Evolutionary conservation across 805 yeast species (phyloP).

Genomic region (Starmerella ratchasimensis): DNA sequence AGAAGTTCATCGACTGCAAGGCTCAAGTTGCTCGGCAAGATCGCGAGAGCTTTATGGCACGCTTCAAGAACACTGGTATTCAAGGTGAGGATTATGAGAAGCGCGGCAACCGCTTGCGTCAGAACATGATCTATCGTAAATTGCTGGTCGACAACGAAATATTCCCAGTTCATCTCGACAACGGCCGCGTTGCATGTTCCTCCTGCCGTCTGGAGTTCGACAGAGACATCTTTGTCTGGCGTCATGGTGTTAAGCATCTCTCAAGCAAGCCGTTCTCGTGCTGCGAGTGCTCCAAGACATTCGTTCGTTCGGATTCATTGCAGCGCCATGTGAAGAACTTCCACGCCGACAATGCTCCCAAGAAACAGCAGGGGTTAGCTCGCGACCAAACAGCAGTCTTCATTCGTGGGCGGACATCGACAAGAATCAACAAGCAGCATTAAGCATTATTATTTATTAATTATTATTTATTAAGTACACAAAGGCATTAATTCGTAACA

Average conservation of each 20-base stretch:
- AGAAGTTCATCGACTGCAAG: no score
- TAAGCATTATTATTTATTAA: no score
- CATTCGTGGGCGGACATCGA: no score
- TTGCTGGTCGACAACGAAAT: conserved; percentile 8
- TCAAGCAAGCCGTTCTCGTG: conserved; percentile 11
- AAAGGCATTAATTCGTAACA: no score
- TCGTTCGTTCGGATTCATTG: conserved; percentile 12
- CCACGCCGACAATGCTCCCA: neutral
- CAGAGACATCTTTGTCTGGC: conserved; percentile 15
- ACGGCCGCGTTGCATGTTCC: conserved; percentile 5
- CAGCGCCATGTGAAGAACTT: conserved; percentile 12
- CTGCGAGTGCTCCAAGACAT: conserved; percentile 2
- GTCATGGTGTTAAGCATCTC: conserved; percentile 14
- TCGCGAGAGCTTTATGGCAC: neutral
- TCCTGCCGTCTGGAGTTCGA: conserved; percentile 6
- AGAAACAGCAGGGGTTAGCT: neutral
- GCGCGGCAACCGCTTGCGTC: conserved; percentile 7
- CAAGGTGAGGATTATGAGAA: neutral
- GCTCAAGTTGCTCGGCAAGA: no score
- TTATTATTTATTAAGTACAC: no score
- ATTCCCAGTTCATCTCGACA: conserved; percentile 1
- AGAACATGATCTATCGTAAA: conserved; percentile 8
- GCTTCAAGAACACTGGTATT: no score
- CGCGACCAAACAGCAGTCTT: neutral
- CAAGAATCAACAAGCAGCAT: no score